These are phyloP conservation scores for Ambrosiella cleistominuta DNA, from an alignment of 2,329 filamentous ascomycete species.

Conservation along the genomic window DNA sequence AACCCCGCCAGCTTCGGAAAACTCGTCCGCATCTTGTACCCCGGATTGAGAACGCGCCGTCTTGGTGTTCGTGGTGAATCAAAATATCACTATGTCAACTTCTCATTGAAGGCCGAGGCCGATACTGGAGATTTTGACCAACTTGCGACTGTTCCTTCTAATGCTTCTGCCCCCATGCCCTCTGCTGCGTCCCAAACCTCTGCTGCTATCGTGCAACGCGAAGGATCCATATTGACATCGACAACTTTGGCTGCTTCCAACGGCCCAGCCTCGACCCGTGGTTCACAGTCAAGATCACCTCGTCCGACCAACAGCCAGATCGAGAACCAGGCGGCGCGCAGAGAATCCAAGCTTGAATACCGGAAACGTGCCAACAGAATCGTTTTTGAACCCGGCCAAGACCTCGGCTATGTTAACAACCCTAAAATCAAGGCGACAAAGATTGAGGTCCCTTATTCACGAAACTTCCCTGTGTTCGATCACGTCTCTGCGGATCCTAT, in stretches of 20 bases:
- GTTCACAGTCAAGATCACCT: no score
- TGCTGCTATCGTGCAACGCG: no score
- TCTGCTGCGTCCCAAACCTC: not conserved
- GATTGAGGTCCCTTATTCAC: conserved; percentile 42
- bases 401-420: conserved; percentile 23
- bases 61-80: conserved; percentile 90
- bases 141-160: conserved; percentile 1
- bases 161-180: not conserved
- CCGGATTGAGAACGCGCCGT: conserved; percentile 79
- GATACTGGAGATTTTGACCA: conserved; percentile 7
- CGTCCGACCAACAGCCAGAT: no score
- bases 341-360: not conserved
- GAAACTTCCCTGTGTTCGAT: conserved; percentile 24
- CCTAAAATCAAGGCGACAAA: conserved; percentile 39
- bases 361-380: conserved; percentile 1
- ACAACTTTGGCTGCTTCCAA: no score
- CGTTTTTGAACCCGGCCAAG: conserved; percentile 11
- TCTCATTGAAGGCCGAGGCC: conserved; percentile 38
- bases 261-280: no score
- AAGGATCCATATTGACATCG: no score
- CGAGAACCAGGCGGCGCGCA: not conserved
- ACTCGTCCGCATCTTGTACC: conserved; percentile 87
- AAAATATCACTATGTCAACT: conserved; percentile 87
- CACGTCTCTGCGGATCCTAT: conserved; percentile 47
- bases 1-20: conserved; percentile 98